Evolutionary conservation across 2,329 filamentous ascomycete species (phyloP).

Genomic region (Aspergillus neoniger): DNA sequence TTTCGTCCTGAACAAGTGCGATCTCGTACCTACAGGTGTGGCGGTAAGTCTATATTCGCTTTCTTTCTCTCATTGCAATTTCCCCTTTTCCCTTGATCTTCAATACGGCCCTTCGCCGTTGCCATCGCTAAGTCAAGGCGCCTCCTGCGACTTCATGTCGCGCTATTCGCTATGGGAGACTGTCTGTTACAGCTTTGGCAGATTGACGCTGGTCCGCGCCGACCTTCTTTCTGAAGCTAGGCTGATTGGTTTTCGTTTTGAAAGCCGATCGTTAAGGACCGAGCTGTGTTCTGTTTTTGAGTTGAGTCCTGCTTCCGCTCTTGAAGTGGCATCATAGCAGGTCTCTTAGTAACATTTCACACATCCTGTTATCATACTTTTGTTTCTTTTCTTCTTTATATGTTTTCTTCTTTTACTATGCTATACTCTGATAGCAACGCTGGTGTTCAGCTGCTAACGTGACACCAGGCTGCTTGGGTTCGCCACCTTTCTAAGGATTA

Average conservation of each 20-base stretch:
- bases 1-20: slow-evolving; percentile 87
- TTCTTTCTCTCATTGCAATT: slow-evolving; percentile 9
- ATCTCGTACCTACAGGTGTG: slow-evolving; percentile 87
- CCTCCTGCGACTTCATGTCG: slow-evolving; percentile 60
- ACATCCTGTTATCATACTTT: slow-evolving; percentile 59
- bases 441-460: slow-evolving; percentile 35
- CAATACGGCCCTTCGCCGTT: slow-evolving; percentile 25
- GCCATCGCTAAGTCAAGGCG: slow-evolving; percentile 84
- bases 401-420: slow-evolving; percentile 23
- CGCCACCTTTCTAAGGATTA: slow-evolving; percentile 83
- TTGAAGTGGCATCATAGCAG: slow-evolving; percentile 65
- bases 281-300: slow-evolving; percentile 85
- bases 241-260: slow-evolving; percentile 86
- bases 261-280: slow-evolving; percentile 72
- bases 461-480: slow-evolving; percentile 83
- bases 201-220: slow-evolving; percentile 75
- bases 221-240: slow-evolving; percentile 64
- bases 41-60: slow-evolving; percentile 71
- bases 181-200: slow-evolving; percentile 99
- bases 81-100: slow-evolving; percentile 2
- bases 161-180: slow-evolving; percentile 69
- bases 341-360: slow-evolving; percentile 99
- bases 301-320: slow-evolving; percentile 84
- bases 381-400: slow-evolving; percentile 34
- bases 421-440: background rate